Conservation (phyloP, 192 early-diverging fungal species). For the Backusella liffmaniae region DNA sequence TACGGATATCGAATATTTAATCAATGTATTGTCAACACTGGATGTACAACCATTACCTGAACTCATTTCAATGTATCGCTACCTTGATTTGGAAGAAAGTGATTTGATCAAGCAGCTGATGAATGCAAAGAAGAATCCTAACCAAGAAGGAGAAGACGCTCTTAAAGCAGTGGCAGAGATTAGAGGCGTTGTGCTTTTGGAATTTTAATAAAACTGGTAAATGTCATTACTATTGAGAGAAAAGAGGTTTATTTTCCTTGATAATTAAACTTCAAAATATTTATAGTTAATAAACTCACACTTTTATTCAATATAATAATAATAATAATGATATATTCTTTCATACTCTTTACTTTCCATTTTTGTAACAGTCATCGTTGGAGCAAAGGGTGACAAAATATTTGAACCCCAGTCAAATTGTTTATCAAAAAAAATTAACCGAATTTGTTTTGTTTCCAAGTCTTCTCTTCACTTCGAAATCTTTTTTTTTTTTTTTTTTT, state of each 20-base stretch:
- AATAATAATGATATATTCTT: too few species aligned
- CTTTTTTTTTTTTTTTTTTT: not conserved
- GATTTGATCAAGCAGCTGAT: conserved; percentile 1
- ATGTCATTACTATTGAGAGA: too few species aligned
- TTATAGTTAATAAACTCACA: too few species aligned
- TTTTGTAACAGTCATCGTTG: not conserved
- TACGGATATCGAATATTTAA: conserved; percentile 64
- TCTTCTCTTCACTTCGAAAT: not conserved
- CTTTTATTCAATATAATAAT: too few species aligned
- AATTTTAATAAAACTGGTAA: not conserved
- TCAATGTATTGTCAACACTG: conserved; percentile 42
- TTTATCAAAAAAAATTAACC: not conserved
- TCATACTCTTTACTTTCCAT: too few species aligned
- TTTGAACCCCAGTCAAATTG: conserved; percentile 5
- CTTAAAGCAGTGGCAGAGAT: conserved; percentile 13
- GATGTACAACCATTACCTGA: conserved; percentile 27
- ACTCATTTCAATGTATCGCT: conserved; percentile 3
- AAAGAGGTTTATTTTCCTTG: too few species aligned
- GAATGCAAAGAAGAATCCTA: conserved; percentile 7
- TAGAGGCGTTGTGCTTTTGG: conserved; percentile 11
- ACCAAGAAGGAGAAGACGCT: not conserved
- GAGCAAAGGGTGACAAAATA: not conserved
- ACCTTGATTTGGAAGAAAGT: conserved; percentile 14
- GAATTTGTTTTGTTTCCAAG: not conserved
- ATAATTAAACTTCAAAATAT: too few species aligned